These are phyloP conservation scores for Clathrospora elynae DNA, from an alignment of 2,329 filamentous ascomycete genomes.

Conservation along the genomic window DNA sequence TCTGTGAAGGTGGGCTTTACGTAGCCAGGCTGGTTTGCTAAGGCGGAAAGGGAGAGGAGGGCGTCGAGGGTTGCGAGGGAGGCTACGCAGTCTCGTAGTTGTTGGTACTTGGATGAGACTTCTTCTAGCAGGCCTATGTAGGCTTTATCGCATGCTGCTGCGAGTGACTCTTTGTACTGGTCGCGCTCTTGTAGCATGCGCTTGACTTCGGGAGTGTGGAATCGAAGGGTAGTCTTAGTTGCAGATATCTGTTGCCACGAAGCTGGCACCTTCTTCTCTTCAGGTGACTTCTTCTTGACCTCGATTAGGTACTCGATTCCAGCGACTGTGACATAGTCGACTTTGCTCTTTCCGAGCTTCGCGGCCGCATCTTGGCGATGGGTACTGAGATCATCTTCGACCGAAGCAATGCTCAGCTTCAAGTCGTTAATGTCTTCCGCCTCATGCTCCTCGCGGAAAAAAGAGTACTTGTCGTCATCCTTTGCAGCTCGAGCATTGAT, in stretches of 20 bases:
- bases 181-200: conserved; percentile 84
- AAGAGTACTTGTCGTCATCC: conserved; percentile 88
- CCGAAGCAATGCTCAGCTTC: conserved; percentile 89
- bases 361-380: conserved; percentile 74
- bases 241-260: conserved; percentile 95
- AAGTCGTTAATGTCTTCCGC: conserved; percentile 87
- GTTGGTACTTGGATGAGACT: conserved; percentile 84
- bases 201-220: conserved; percentile 91
- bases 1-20: conserved; percentile 73
- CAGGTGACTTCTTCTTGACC: conserved; percentile 70
- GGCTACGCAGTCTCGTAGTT: conserved; percentile 85
- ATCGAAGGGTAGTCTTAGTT: conserved; percentile 88
- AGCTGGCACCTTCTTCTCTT: conserved; percentile 85
- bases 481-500: conserved; percentile 85
- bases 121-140: conserved; percentile 73
- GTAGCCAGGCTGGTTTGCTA: conserved; percentile 88
- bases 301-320: conserved; percentile 96
- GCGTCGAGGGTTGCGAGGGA: conserved; percentile 88
- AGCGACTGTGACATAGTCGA: conserved; percentile 80
- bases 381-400: conserved; percentile 84
- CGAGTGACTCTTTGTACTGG: conserved; percentile 91
- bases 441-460: conserved; percentile 87
- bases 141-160: conserved; percentile 85
- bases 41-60: conserved; percentile 80
- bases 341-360: conserved; percentile 71